phyloP scores from a whole-genome alignment of 164 flowering plant species.

The Magnolia kwangsiensis region DNA sequence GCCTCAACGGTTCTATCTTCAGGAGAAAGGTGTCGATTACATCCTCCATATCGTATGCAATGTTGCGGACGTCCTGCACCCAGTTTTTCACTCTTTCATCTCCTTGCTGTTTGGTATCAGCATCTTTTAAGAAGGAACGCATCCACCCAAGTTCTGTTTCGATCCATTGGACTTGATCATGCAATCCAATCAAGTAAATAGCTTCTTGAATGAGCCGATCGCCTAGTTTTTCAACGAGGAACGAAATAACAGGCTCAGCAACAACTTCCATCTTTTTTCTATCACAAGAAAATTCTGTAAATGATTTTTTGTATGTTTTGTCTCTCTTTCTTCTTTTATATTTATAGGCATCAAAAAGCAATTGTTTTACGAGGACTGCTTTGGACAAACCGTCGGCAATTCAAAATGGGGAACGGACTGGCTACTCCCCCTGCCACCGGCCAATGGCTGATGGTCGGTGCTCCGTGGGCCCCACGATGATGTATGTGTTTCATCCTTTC shows the following conservation, averaged over 20 bases:
- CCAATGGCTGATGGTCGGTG: too few species aligned
- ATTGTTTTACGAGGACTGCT: too few species aligned
- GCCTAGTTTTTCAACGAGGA: background rate
- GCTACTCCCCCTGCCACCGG: too few species aligned
- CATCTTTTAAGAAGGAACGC: background rate
- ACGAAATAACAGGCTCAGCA: background rate
- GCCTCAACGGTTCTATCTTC: background rate
- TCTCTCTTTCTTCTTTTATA: too few species aligned
- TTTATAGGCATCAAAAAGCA: too few species aligned
- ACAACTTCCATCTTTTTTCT: background rate
- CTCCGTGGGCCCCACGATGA: too few species aligned
- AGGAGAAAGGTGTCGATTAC: background rate
- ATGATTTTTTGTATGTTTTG: too few species aligned
- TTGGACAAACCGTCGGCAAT: too few species aligned
- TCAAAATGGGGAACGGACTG: too few species aligned
- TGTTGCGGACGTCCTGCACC: background rate
- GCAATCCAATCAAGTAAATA: background rate
- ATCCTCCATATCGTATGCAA: background rate
- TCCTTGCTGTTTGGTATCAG: background rate
- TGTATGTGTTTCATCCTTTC: too few species aligned
- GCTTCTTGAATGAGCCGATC: background rate
- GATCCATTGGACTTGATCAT: background rate
- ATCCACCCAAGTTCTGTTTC: background rate
- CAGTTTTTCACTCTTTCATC: background rate
- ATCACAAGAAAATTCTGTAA: background rate